Conservation (phyloP, 768 basidiomycete genomes). For the Suillus tomentosus region DNA sequence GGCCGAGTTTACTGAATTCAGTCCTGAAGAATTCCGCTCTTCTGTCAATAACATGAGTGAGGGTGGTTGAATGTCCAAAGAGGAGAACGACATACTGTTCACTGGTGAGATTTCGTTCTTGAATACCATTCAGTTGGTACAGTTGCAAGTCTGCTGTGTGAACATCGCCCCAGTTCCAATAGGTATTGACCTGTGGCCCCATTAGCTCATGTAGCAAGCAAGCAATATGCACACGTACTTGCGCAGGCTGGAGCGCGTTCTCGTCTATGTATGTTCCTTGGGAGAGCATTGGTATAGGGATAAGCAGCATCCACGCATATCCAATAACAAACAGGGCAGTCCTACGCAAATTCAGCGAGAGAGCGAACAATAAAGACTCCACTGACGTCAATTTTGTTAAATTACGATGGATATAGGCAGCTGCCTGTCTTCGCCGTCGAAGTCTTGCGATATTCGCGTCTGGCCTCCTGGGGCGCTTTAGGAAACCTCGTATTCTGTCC, state of each 20-base stretch:
- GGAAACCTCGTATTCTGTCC: conserved; percentile 25
- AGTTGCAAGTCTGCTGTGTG: conserved; percentile 84
- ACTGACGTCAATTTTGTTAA: conserved; percentile 36
- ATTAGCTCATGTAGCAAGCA: conserved; percentile 5
- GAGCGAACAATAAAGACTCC: background rate
- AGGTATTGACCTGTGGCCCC: conserved; percentile 73
- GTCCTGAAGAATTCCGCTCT: conserved; percentile 60
- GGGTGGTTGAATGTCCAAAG: conserved; percentile 5
- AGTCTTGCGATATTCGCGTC: conserved; percentile 44
- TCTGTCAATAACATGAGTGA: conserved; percentile 40
- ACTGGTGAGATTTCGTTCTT: conserved; percentile 64
- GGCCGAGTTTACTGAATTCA: conserved; percentile 75
- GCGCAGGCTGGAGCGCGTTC: conserved; percentile 91
- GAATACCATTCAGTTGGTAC: conserved; percentile 62
- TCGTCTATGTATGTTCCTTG: conserved; percentile 86
- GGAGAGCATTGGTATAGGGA: conserved; percentile 69
- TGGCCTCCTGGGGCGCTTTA: conserved; percentile 22
- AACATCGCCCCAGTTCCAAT: conserved; percentile 93
- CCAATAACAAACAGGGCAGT: conserved; percentile 60
- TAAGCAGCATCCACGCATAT: conserved; percentile 79
- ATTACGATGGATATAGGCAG: conserved; percentile 34
- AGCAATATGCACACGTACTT: conserved; percentile 50
- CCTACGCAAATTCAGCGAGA: conserved; percentile 39
- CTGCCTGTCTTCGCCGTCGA: conserved; percentile 44
- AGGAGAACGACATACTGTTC: conserved; percentile 57